These are phyloP conservation scores for Allium sativum DNA, from an alignment of 106 monocot species.

Conservation along the genomic window DNA sequence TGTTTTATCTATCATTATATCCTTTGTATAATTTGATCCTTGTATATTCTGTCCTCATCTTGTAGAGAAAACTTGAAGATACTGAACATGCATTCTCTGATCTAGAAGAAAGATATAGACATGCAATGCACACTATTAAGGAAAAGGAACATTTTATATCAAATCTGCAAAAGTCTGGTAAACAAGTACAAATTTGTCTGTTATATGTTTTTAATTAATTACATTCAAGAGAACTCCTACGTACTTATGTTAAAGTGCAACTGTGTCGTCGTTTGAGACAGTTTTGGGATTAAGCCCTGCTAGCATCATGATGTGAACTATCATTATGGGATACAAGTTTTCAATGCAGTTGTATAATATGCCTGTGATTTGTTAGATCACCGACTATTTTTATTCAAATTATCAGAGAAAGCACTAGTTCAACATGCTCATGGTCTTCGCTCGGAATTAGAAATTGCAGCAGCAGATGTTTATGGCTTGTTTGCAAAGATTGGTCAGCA, in stretches of 20 bases:
- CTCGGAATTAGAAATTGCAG: slow-evolving; percentile 50
- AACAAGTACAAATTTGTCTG: no score
- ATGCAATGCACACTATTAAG: slow-evolving; percentile 37
- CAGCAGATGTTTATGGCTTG: slow-evolving; percentile 47
- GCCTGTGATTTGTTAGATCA: background rate
- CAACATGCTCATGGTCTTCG: slow-evolving; percentile 48
- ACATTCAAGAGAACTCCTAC: background rate
- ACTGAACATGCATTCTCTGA: slow-evolving; percentile 36
- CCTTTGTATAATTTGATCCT: background rate
- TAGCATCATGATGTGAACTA: no score
- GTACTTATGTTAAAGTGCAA: no score
- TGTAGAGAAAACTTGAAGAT: slow-evolving; percentile 35
- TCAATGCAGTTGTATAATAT: no score
- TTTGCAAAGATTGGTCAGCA: slow-evolving; percentile 59
- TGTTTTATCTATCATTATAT: background rate
- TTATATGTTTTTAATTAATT: no score
- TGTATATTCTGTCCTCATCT: background rate
- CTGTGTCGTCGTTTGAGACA: no score
- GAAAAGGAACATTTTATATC: slow-evolving; percentile 55
- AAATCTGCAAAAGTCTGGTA: slow-evolving; percentile 48
- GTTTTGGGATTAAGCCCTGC: no score
- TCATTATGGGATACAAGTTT: no score
- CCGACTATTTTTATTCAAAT: background rate
- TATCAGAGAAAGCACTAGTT: slow-evolving; percentile 52
- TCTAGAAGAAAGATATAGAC: slow-evolving; percentile 46